Evolutionary conservation across 306 rosid species (phyloP).

Genomic region (Ceratonia siliqua): DNA sequence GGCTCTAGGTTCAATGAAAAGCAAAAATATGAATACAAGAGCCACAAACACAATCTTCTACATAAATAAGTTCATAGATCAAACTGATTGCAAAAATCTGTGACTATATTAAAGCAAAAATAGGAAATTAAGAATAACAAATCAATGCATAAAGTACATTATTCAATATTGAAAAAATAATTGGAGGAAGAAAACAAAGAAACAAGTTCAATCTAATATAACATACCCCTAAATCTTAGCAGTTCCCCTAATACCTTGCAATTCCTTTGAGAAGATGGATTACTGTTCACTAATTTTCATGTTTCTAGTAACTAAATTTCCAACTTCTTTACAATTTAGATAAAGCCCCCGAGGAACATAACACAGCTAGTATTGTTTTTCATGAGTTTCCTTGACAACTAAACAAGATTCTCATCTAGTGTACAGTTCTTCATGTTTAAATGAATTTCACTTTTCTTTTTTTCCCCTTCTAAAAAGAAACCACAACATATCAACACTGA

Average conservation of each 20-base stretch:
- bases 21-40: slow-evolving; percentile 13
- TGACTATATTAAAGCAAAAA: not conserved
- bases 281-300: not conserved
- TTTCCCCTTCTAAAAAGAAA: not conserved
- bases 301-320: not conserved
- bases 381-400: not conserved
- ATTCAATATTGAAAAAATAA: not conserved
- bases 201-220: not conserved
- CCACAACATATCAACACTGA: not conserved
- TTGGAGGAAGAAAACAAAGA: not conserved
- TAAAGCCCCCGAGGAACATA: not conserved
- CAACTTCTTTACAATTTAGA: not conserved
- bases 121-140: slow-evolving; percentile 1
- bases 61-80: not conserved
- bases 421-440: not conserved
- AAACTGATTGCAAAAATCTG: not conserved
- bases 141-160: slow-evolving; percentile 12
- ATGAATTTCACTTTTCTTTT: not conserved
- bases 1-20: slow-evolving; percentile 52
- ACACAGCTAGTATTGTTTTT: not conserved
- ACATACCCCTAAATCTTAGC: not conserved
- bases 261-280: slow-evolving; percentile 20
- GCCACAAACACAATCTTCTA: slow-evolving; percentile 19
- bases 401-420: not conserved
- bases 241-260: not conserved